Evolutionary conservation across 805 yeast species (phyloP), one percentile per base, ranked within the genome.

Genomic region (Hermanozyma aechmeae): DNA sequence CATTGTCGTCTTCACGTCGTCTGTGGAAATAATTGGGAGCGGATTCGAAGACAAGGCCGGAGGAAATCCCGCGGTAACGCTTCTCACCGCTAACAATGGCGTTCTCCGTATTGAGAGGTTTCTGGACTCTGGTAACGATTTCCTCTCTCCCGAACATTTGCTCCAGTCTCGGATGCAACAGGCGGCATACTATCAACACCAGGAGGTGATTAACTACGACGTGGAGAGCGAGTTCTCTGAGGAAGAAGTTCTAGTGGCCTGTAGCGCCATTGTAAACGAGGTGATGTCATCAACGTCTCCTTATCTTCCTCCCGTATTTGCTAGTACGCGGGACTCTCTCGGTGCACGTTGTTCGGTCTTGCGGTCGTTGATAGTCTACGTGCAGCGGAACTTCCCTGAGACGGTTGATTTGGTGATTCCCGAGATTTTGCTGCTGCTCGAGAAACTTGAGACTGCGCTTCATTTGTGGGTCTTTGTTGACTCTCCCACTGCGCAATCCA

Each of bases 101-200:
- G 69, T 79, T 2, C 46, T 83, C 21, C 61, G 74, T 34, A 52
- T 84, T 14, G 82, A 78, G 32, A 48, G 75, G 18, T 60, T 59
- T 29, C 37, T 46, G 1, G 53, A 43, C 9, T 12, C 40, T 1
- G 31, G 32, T 4, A 40, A 35, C 4, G 50, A 43, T 14, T 9
- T 16, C 10, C 43, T 52, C 8, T 32, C 45, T 7, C 44, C 45
- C 0, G 39, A 37, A 16, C 17, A 3, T n/a, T 63, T 76, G 26
- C 61, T 82, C 19, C 78, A 77, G 46, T 71, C 84, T 0, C 87
- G 78, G 42, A 71, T 89, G 14, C 92, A 80, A 40, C 96, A 87
- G 52, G 95, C 87, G 0, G 72, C 87, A 1, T 79, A 77, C 43
- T 81, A 73, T 37, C 67, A 73, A 2, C 53, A 61, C 51, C 45